Evolutionary conservation across 2,329 filamentous ascomycete genomes (phyloP).

Genomic region (Ascomycota sp.): DNA sequence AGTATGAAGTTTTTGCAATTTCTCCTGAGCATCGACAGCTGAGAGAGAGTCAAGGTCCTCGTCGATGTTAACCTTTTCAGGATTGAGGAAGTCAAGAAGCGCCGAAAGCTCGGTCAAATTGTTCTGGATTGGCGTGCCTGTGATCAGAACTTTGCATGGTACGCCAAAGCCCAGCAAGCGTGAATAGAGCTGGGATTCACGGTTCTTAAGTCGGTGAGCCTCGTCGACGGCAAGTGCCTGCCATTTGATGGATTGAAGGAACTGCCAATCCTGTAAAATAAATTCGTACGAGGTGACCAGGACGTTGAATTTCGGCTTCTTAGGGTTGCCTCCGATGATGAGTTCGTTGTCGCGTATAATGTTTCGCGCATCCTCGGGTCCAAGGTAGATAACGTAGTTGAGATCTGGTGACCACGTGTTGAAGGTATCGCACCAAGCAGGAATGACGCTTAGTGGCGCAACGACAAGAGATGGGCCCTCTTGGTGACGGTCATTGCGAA

Average conservation of each 20-base stretch:
- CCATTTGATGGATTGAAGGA: conserved; percentile 85
- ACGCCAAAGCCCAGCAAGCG: conserved; percentile 72
- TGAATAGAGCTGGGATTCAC: conserved; percentile 79
- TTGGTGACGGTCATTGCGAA: conserved; percentile 72
- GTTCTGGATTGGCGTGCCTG: conserved; percentile 93
- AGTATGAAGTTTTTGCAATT: conserved; percentile 67
- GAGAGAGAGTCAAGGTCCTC: conserved; percentile 68
- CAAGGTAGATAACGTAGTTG: conserved; percentile 93
- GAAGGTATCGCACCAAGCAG: conserved; percentile 95
- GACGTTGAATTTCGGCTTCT: conserved; percentile 92
- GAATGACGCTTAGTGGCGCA: conserved; percentile 92
- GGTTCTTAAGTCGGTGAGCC: conserved; percentile 89
- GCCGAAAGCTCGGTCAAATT: conserved; percentile 84
- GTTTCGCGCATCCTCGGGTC: conserved; percentile 65
- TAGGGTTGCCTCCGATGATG: conserved; percentile 65
- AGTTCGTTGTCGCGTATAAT: conserved; percentile 86
- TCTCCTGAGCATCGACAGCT: conserved; percentile 63
- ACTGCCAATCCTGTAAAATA: conserved; percentile 66
- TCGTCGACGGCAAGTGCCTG: conserved; percentile 93
- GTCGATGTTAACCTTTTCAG: conserved; percentile 80
- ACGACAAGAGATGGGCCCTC: conserved; percentile 93
- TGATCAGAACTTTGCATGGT: conserved; percentile 80
- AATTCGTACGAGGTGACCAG: conserved; percentile 95
- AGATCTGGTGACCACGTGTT: conserved; percentile 89
- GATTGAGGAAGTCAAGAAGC: conserved; percentile 88